Base-by-base conservation (phyloP, 2,329 filamentous ascomycete species). In the Monosporascus sp. region DNA sequence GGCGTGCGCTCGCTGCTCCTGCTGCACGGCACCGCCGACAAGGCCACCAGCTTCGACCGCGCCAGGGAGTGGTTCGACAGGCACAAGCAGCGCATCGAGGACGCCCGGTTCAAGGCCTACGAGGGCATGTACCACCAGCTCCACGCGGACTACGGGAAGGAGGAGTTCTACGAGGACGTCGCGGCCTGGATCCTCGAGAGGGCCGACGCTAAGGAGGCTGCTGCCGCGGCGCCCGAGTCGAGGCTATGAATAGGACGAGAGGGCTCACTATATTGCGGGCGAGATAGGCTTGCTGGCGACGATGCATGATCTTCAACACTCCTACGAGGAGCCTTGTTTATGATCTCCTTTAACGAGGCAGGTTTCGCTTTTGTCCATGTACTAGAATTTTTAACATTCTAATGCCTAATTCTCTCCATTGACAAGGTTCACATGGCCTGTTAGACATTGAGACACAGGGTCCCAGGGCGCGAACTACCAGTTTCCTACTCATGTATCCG, bases 101-200 rank as follows among this genome's bases (percentile, higher is more conserved):
- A 95, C 68, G 88, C 84, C 65, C 80, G 79, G 58, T 85, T 90
- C 65, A 87, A 83, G 74, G 72, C 76, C 20, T 96, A 94, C 68
- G 82, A 88, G 31, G 91, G 88, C 9, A 88, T 81, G 67, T 91
- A 84, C 68, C 92, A 97, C 72, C 87, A 89, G 72, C 69, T 89
- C 58, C 86, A 88, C 65, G 74, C 78, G 1, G 86, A 89, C 54
- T 67, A 73, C 8, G 78, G 74, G 53, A 78, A 75, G 64, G 74
- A 79, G 53, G 73, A 77, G 58, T 83, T 80, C 58, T 75, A 73
- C 52, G 77, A 76, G 51, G 85, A 90, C 65, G 74, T 89, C 5
- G 78, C 73, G 3, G 77, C 81, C 54, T 91, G 87, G 86, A 83
- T 91, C 52, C 65, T 88, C 55, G 74, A 75, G 60, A 71, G 77